These are phyloP conservation scores for Schoenoplectus tabernaemontani DNA, from an alignment of 202 grass and related monocot species.

Conservation along the genomic window DNA sequence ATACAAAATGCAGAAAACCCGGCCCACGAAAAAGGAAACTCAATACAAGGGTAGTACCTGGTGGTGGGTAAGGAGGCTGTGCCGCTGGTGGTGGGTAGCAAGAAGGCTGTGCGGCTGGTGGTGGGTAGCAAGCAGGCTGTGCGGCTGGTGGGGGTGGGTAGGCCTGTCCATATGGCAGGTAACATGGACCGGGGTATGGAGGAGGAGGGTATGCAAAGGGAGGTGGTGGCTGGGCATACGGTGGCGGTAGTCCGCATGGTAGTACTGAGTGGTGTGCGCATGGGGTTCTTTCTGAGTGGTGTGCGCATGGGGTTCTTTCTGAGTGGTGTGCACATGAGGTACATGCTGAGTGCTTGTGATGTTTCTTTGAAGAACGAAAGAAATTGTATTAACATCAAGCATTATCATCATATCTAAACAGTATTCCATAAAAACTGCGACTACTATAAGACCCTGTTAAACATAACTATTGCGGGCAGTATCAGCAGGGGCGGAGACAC, in stretches of 20 bases:
- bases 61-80: no score
- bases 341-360: conserved; percentile 28
- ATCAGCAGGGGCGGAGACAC: no score
- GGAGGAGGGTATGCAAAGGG: conserved; percentile 29
- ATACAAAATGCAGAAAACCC: no score
- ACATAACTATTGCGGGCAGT: neutral
- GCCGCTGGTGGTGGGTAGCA: no score
- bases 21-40: no score
- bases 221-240: conserved; percentile 24
- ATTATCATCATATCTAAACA: neutral
- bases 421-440: neutral
- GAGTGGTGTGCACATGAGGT: conserved; percentile 25
- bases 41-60: no score
- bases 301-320: no score
- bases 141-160: conserved; percentile 27
- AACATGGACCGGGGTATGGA: conserved; percentile 21
- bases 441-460: neutral
- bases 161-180: conserved; percentile 33
- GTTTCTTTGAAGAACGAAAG: conserved; percentile 9
- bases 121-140: conserved; percentile 45
- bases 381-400: neutral
- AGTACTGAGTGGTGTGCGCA: no score
- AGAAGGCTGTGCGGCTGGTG: no score
- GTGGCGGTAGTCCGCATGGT: conserved; percentile 25
- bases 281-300: no score